Base-by-base conservation (phyloP, 2,329 filamentous ascomycete species). In the Magnaporthales sp. region DNA sequence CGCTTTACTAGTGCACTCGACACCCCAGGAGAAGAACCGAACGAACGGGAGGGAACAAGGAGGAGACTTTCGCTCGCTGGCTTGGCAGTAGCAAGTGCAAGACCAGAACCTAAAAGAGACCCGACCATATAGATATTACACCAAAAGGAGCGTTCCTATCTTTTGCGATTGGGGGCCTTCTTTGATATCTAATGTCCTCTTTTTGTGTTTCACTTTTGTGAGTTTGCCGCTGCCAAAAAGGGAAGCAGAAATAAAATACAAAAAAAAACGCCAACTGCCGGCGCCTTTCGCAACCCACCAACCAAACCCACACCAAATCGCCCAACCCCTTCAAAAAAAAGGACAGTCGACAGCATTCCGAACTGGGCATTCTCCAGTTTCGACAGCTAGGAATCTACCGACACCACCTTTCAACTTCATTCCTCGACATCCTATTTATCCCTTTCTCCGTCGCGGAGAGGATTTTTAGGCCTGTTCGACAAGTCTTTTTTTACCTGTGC, bases 11-110 rank as follows among this genome's bases (percentile, higher is more conserved):
- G 54, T 58, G 54, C 54, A 26, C 54, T 26, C 38, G 38, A 46
- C 38, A 46, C 38, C 38, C 38, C 24, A 11, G 54, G 24, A 29
- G 51, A 56, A 64, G 27, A 63, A 63, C 46, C 58, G 19, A 67
- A 56, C 56, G 30, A 67, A 63, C 51, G 24, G 66, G 31, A 66
- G 60, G 61, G 64, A 64, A 61, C 27, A 54, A 31, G 31, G 26
- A 63, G 64, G 19, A 60, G 56, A 19, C 64, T 51, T 29, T 46
- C 29, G 24, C 51, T 66, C 38, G 30, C 54, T 26, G 54, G 54
- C 54, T 58, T 58, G 54, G 54, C 54, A 58, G 54, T 26, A 58
- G 54, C 54, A 58, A 58, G 24, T 24, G 24, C n/a, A 58, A 58
- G 24, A 58, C n/a, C 24, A 26, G 54, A 24, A 58, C 11, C 54